These are phyloP conservation scores for Fonsecaea multimorphosa DNA, from an alignment of 2,329 filamentous ascomycete genomes.

Conservation along the genomic window DNA sequence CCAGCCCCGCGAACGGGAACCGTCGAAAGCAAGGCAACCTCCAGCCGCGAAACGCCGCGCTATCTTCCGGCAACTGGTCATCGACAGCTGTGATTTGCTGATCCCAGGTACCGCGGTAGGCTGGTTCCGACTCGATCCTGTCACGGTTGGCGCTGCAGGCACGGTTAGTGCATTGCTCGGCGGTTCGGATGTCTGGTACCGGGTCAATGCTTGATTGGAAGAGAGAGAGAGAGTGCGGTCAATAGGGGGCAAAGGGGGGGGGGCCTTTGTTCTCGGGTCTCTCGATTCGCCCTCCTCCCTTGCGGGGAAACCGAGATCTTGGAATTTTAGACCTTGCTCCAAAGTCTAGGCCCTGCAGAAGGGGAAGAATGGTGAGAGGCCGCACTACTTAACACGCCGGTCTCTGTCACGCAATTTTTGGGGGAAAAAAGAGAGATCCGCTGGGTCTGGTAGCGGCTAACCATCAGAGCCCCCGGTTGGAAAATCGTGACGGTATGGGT, in stretches of 20 bases:
- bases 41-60: slow-evolving; percentile 19
- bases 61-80: slow-evolving; percentile 55
- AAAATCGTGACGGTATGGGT: background rate
- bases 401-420: background rate
- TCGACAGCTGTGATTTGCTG: slow-evolving; percentile 67
- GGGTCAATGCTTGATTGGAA: slow-evolving; percentile 26
- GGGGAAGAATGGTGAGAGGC: background rate
- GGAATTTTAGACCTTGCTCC: background rate
- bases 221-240: too few species aligned
- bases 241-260: background rate
- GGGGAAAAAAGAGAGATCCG: background rate
- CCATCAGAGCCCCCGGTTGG: background rate
- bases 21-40: background rate
- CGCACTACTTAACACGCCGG: background rate
- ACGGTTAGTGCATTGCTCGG: slow-evolving; percentile 67
- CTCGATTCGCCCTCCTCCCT: background rate
- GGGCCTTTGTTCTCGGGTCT: background rate
- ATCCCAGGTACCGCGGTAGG: slow-evolving; percentile 66
- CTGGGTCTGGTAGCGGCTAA: background rate
- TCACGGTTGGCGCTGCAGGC: slow-evolving; percentile 65
- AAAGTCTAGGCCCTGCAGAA: background rate
- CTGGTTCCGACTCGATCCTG: slow-evolving; percentile 62
- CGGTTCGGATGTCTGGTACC: slow-evolving; percentile 42
- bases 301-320: background rate
- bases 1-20: background rate